Conservation (phyloP, 2,329 filamentous ascomycete genomes). For the Penicillium sp. region DNA sequence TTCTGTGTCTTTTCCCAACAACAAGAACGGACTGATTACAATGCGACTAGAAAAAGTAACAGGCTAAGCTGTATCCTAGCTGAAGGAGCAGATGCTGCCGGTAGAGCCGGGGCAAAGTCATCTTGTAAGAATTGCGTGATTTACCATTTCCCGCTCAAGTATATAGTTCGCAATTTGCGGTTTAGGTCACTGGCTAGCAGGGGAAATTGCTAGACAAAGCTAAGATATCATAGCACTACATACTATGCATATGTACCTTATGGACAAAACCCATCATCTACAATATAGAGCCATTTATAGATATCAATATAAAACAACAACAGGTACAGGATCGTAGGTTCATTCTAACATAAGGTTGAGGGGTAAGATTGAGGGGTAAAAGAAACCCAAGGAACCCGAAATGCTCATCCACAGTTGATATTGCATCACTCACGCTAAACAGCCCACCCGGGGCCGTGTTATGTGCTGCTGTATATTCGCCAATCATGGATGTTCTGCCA, state of each 20-base stretch:
- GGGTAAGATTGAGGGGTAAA: background rate
- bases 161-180: background rate
- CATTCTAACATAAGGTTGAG: background rate
- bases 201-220: background rate
- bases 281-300: background rate
- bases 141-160: background rate
- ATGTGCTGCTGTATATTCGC: slow-evolving; percentile 3
- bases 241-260: too few relatives aligned
- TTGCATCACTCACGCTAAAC: slow-evolving; percentile 21
- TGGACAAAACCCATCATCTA: background rate
- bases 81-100: too few relatives aligned
- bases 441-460: slow-evolving; percentile 17
- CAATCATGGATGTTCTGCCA: slow-evolving; percentile 33
- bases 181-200: background rate
- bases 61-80: too few relatives aligned
- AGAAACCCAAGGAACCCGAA: background rate
- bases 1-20: background rate
- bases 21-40: background rate
- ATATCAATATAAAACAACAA: background rate
- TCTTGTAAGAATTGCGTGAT: background rate
- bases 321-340: background rate
- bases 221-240: background rate
- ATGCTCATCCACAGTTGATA: slow-evolving; percentile 3
- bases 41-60: background rate
- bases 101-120: background rate